Base-by-base conservation (phyloP, 768 basidiomycete genomes). In the Mycena metata region DNA sequence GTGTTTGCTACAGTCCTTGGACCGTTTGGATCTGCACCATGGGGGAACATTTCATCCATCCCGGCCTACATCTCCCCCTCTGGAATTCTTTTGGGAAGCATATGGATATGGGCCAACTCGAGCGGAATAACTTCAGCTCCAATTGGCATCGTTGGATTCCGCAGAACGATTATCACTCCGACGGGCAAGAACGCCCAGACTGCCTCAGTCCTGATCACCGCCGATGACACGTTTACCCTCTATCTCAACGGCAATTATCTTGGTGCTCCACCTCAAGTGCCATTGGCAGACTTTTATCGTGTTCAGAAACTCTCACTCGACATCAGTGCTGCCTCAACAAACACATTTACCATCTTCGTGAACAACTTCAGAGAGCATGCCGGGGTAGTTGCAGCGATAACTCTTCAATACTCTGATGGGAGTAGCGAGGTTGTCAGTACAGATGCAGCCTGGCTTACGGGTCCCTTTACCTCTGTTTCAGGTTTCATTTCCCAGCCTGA, bases 101-200 rank as follows among this genome's bases (percentile, higher is more conserved):
- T 39, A 1, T 69, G 68, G 68, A 64, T 69, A 35, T 69, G 68
- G 68, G 36, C 24, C 43, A 59, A 42, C 0, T 15, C 58, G 21
- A 42, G 1, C 36, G n/a, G 6, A 51, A 16, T 2, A n/a, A 24
- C 33, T 42, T 15, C 16, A 11, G 68, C 68, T 1, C 13, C 57
- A 2, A 43, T 19, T 21, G 62, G 62, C 1, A 64, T 42, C 30
- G 57, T 64, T 13, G 68, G 62, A 30, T 69, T 69, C 58, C 62
- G 68, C 41, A 64, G 52, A 30, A 64, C 68, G n/a, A 23, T 69
- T 26, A 17, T 43, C 33, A 43, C 45, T 13, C 57, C 68, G 4
- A 11, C 47, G 8, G 62, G 56, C 41, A 69, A 64, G 35, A 43
- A 24, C 21, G 62, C 68, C 0, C 36, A 43, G 12, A 59, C 55